phyloP scores from a whole-genome alignment of 2,329 filamentous ascomycete species.

The Fusarium clavum region DNA sequence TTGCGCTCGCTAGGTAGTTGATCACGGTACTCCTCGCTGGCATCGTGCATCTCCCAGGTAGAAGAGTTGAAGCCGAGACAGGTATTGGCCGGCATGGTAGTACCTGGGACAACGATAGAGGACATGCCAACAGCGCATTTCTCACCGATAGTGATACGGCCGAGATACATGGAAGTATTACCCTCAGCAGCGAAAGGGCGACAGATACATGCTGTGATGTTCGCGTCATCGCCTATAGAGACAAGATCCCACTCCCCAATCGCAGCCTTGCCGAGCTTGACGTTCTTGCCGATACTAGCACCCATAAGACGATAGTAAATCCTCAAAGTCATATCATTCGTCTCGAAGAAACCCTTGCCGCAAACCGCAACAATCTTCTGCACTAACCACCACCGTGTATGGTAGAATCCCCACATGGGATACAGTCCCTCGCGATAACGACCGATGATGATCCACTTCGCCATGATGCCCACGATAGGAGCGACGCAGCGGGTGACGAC shows the following conservation, averaged over 20 bases:
- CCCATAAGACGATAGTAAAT: constrained; percentile 10
- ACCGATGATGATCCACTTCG: constrained; percentile 15
- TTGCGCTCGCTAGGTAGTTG: constrained; percentile 11
- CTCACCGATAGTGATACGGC: neutral
- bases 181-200: constrained; percentile 15
- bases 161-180: constrained; percentile 18
- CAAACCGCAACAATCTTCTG: constrained; percentile 16
- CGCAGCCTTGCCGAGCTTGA: neutral
- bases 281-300: neutral
- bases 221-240: neutral
- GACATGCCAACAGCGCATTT: constrained; percentile 5
- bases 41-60: constrained; percentile 13
- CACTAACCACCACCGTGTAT: constrained; percentile 20
- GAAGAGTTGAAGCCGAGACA: constrained; percentile 18
- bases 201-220: neutral
- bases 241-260: constrained; percentile 7
- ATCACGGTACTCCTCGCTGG: constrained; percentile 4
- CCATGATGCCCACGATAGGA: neutral
- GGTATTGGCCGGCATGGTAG: neutral
- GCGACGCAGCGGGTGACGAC: neutral
- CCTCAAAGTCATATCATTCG: neutral
- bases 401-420: constrained; percentile 14
- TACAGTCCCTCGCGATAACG: constrained; percentile 1
- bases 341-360: neutral
- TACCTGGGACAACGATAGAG: neutral